Evolutionary conservation across 2,329 filamentous ascomycete species (phyloP), one percentile per base, ranked within the genome.

Genomic region (Dactylellina parvicollis): DNA sequence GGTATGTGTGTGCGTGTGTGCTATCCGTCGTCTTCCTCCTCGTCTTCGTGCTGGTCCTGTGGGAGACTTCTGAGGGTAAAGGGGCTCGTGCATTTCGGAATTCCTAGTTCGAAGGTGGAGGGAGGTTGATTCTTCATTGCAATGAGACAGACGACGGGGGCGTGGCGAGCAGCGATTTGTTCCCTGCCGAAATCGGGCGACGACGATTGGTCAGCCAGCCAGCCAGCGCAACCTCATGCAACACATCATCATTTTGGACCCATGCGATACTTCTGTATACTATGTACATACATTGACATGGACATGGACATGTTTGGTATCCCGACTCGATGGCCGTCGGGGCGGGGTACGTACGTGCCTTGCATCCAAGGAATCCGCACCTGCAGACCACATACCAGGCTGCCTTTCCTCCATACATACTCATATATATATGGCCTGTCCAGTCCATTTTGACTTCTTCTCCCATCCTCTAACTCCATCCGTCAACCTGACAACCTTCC

Each of bases 311-410:
- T n/a, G n/a, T n/a, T n/a, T n/a, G n/a, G n/a, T n/a, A n/a, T n/a
- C n/a, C n/a, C n/a, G n/a, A n/a, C n/a, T 56, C 52, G 62, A 67
- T 67, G 62, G 52, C 42, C 66, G 32, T 40, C 52, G 64, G 34
- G 66, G 66, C 57, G 66, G 66, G 66, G 66, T 71, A 71, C 56
- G 50, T 18, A 42, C 42, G 65, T 71, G 66, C 66, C 66, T 71
- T 71, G 57, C 66, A 71, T 70, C 46, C 28, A 47, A 38, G 30
- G 38, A 57, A 62, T 40, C 30, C 44, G 34, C 42, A 36, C 44
- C 30, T 62, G 28, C 30, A 55, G 18, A 12, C 22, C 12, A 44
- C 3, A 26, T 44, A 36, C 28, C 38, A 36, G 42, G 26, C 26
- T 47, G 24, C 26, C 54, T 57, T 40, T 7, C n/a, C n/a, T n/a